Evolutionary conservation across 495 filamentous ascomycete species (phyloP).

Genomic region (Podospora didyma): DNA sequence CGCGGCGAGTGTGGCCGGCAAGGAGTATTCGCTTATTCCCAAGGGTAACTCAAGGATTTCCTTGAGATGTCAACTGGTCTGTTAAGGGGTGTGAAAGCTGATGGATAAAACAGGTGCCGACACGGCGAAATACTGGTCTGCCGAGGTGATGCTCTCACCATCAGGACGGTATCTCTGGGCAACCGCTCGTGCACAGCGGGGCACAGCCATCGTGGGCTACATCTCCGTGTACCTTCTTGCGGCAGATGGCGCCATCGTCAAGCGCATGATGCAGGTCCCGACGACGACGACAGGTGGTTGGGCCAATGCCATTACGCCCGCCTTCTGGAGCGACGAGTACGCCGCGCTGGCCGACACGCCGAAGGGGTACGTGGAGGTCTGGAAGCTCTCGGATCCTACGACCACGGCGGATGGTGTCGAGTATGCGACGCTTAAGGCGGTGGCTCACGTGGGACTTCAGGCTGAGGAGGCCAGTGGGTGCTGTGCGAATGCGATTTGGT

Average conservation of each 20-base stretch:
- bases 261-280: conserved; percentile 26
- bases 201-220: conserved; percentile 20
- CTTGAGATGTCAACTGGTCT: too few species aligned
- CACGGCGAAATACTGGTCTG: conserved; percentile 29
- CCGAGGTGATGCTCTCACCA: conserved; percentile 33
- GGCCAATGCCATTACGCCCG: conserved; percentile 30
- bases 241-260: conserved; percentile 21
- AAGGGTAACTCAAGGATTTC: background rate
- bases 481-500: conserved; percentile 37
- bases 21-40: conserved; percentile 20
- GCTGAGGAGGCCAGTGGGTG: conserved; percentile 27
- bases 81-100: background rate
- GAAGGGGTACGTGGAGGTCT: conserved; percentile 36
- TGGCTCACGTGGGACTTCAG: conserved; percentile 28
- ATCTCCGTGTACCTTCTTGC: conserved; percentile 29
- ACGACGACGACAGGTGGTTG: conserved; percentile 31
- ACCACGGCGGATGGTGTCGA: conserved; percentile 12
- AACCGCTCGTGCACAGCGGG: conserved; percentile 23
- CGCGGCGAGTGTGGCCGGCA: background rate
- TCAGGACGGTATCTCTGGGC: conserved; percentile 31
- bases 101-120: conserved; percentile 1
- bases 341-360: conserved; percentile 31
- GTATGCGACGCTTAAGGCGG: conserved; percentile 14
- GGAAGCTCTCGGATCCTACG: conserved; percentile 22
- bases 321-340: conserved; percentile 28